These are phyloP conservation scores for Trichoderma erinaceum DNA, from an alignment of 495 filamentous ascomycete genomes.

Conservation along the genomic window DNA sequence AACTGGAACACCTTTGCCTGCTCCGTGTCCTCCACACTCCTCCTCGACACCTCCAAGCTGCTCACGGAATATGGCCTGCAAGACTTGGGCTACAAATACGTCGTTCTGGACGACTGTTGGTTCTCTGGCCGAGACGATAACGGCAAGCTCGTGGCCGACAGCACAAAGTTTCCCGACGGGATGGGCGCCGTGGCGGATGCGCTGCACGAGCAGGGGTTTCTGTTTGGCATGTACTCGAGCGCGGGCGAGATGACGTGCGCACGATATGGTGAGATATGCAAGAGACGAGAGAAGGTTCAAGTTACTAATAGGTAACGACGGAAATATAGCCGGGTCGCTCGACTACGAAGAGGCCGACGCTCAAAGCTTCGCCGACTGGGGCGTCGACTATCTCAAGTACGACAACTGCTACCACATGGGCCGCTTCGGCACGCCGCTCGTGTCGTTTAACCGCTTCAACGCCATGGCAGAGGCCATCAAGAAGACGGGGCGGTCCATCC, in stretches of 20 bases:
- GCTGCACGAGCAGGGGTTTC: conserved; percentile 50
- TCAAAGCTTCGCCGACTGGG: conserved; percentile 30
- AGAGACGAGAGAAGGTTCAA: no score
- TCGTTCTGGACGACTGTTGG: conserved; percentile 54
- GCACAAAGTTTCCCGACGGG: conserved; percentile 51
- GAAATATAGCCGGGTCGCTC: conserved; percentile 21
- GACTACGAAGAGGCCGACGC: conserved; percentile 34
- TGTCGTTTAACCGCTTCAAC: conserved; percentile 36
- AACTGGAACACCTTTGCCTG: conserved; percentile 52
- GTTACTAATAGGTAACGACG: neutral
- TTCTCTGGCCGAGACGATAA: conserved; percentile 34
- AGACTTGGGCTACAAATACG: conserved; percentile 52
- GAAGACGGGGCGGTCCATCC: conserved; percentile 48
- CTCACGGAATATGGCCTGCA: conserved; percentile 45
- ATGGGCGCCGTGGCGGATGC: conserved; percentile 47
- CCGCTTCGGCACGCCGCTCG: conserved; percentile 13
- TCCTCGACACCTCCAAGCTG: conserved; percentile 38
- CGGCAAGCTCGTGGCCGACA: conserved; percentile 44
- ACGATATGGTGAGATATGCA: conserved; percentile 45
- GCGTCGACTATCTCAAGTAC: conserved; percentile 34
- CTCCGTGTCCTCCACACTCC: conserved; percentile 41
- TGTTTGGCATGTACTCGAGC: conserved; percentile 55
- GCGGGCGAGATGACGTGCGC: conserved; percentile 55
- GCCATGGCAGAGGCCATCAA: conserved; percentile 55
- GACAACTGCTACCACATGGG: conserved; percentile 25